These are phyloP conservation scores for Picochlorum sp. DNA, from an alignment of 139 green algal genomes.

Conservation along the genomic window DNA sequence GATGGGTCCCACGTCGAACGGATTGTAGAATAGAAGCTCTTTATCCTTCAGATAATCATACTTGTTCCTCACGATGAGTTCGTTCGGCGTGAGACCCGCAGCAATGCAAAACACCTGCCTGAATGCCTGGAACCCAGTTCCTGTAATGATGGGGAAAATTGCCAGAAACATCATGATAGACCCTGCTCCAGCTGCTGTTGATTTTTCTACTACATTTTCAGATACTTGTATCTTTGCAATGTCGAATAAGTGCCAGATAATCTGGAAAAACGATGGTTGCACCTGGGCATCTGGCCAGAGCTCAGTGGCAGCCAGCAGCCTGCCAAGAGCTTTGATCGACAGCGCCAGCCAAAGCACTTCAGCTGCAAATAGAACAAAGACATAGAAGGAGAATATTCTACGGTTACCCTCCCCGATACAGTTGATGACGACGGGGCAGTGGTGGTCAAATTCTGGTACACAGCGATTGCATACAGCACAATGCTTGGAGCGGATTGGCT, in stretches of 20 bases:
- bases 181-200: background rate
- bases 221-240: no score
- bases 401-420: slow-evolving; percentile 46
- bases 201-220: background rate
- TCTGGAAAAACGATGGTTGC: no score
- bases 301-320: background rate
- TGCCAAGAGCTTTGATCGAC: slow-evolving; percentile 9
- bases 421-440: slow-evolving; percentile 46
- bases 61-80: slow-evolving; percentile 36
- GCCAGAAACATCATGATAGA: background rate
- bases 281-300: no score
- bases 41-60: slow-evolving; percentile 43
- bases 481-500: slow-evolving; percentile 46
- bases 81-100: slow-evolving; percentile 59
- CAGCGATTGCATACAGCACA: slow-evolving; percentile 38
- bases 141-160: slow-evolving; percentile 13
- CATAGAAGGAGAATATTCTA: slow-evolving; percentile 32
- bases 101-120: slow-evolving; percentile 33
- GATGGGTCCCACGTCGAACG: slow-evolving; percentile 32
- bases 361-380: slow-evolving; percentile 21
- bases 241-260: no score
- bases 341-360: slow-evolving; percentile 38
- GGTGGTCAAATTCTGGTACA: slow-evolving; percentile 45
- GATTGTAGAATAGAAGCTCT: slow-evolving; percentile 28
- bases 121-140: slow-evolving; percentile 18